These are phyloP conservation scores for Cyberlindnera mississippiensis DNA, from an alignment of 805 yeast species.

Conservation along the genomic window DNA sequence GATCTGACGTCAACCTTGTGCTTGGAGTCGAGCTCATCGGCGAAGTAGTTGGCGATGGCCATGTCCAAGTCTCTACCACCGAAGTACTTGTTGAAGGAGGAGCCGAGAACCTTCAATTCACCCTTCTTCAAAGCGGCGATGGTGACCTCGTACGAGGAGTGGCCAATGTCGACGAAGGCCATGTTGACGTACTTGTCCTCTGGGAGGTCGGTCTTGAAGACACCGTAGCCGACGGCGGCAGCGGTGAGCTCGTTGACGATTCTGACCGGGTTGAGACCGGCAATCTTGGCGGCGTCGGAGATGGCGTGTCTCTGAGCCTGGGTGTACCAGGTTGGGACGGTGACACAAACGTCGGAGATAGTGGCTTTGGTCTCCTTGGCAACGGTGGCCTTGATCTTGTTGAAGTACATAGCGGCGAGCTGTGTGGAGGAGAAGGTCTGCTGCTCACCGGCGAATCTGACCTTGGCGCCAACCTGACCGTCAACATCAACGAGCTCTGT, in stretches of 20 bases:
- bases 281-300: constrained; percentile 90
- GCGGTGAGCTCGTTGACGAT: constrained; percentile 96
- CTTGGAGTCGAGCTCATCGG: constrained; percentile 85
- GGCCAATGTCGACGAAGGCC: constrained; percentile 96
- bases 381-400: constrained; percentile 82
- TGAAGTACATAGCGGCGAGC: constrained; percentile 90
- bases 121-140: constrained; percentile 93
- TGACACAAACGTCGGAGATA: constrained; percentile 83
- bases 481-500: constrained; percentile 67
- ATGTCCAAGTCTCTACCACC: constrained; percentile 98
- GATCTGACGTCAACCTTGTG: constrained; percentile 89
- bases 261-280: constrained; percentile 97
- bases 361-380: constrained; percentile 71
- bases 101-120: constrained; percentile 87
- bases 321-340: constrained; percentile 97
- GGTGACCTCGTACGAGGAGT: constrained; percentile 88
- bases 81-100: constrained; percentile 91
- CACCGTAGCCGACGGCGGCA: constrained; percentile 99
- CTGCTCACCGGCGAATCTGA: constrained; percentile 75
- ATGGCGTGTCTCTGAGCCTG: constrained; percentile 96
- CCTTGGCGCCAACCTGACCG: constrained; percentile 81
- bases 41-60: constrained; percentile 93
- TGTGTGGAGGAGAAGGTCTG: constrained; percentile 82
- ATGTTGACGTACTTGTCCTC: constrained; percentile 88
- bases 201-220: constrained; percentile 94